These are phyloP conservation scores for Maudiozyma barnettii DNA, from an alignment of 805 yeast genomes.

Conservation along the genomic window DNA sequence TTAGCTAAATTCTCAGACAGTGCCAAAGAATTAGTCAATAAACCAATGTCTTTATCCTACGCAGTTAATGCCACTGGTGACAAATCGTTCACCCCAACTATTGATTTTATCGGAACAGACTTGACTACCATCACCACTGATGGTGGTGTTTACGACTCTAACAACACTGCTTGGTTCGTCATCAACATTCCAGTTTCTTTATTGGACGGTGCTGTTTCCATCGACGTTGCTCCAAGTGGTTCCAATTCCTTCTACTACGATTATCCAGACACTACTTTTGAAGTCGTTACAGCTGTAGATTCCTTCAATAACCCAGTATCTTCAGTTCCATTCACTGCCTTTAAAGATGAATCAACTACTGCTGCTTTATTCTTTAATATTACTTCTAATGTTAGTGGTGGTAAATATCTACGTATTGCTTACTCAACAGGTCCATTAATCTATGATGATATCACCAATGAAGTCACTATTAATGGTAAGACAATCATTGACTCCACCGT, in stretches of 20 bases:
- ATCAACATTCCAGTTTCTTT: slow-evolving; percentile 20
- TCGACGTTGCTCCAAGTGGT: slow-evolving; percentile 14
- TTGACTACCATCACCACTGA: slow-evolving; percentile 14
- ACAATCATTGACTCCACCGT: background rate
- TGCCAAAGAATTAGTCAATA: slow-evolving; percentile 9
- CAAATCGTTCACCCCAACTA: slow-evolving; percentile 10
- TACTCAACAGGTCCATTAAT: slow-evolving; percentile 15
- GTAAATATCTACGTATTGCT: slow-evolving; percentile 20
- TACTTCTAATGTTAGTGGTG: slow-evolving; percentile 21
- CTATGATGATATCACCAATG: slow-evolving; percentile 9
- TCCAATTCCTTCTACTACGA: slow-evolving; percentile 14
- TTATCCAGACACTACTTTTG: slow-evolving; percentile 12
- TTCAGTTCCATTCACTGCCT: slow-evolving; percentile 18
- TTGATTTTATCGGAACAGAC: slow-evolving; percentile 16
- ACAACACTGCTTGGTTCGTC: slow-evolving; percentile 23
- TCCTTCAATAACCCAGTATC: slow-evolving; percentile 19
- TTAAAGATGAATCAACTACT: slow-evolving; percentile 19
- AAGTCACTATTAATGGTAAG: slow-evolving; percentile 4
- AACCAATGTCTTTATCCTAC: slow-evolving; percentile 14
- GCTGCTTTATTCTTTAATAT: slow-evolving; percentile 13
- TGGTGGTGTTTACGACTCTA: slow-evolving; percentile 17
- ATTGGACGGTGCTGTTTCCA: slow-evolving; percentile 11
- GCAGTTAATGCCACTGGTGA: slow-evolving; percentile 17
- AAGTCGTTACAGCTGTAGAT: slow-evolving; percentile 19
- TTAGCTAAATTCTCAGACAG: slow-evolving; percentile 15